Base-by-base conservation (phyloP, 2,329 filamentous ascomycete genomes). In the Paraphaeosphaeria sporulosa region DNA sequence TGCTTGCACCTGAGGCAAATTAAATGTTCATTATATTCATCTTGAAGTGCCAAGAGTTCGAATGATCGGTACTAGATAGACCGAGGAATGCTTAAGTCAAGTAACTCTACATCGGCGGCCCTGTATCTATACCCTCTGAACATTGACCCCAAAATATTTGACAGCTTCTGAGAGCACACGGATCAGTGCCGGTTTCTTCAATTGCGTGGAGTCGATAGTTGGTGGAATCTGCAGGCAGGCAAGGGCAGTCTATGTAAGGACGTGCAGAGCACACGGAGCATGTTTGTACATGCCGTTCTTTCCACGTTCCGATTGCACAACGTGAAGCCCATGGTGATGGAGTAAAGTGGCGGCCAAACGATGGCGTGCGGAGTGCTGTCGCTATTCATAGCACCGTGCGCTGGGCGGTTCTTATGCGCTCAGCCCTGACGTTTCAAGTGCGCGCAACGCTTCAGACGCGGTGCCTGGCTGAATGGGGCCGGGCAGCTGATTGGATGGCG, bases 391-490 rank as follows among this genome's bases (percentile, higher is more conserved):
- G 50, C 50, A 43, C 48, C 48, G 32, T 51, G 48, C 34, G 40
- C 36, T 43, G 50, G 50, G 50, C 36, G 50, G 36, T 15, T 53
- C 36, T 43, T 36, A 53, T 43, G 50, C 50, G 36, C 50, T 43
- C 36, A 53, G 50, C 36, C 34, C 34, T 47, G 40, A 47, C 56
- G 64, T 67, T 67, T 67, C 64, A 67, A 21, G 27, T 51, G 40
- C 51, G 63, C 60, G 60, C 62, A 32, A 55, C 57, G 48, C 50
- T 43, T 60, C 54, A 52, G 42, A 48, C 58, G 52, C 50, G 40
- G 38, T 44, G 47, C 42, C 50, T 49, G 52, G 52, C 25, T 55
- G 52, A 38, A 48, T 47, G 56, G 50, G 49, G 53, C 36, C 34
- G 50, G 34, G 10, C 15, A 32, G 30, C 23, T 55, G 62, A 60